phyloP scores from a whole-genome alignment of 768 basidiomycete genomes.

The Serendipita vermifera region DNA sequence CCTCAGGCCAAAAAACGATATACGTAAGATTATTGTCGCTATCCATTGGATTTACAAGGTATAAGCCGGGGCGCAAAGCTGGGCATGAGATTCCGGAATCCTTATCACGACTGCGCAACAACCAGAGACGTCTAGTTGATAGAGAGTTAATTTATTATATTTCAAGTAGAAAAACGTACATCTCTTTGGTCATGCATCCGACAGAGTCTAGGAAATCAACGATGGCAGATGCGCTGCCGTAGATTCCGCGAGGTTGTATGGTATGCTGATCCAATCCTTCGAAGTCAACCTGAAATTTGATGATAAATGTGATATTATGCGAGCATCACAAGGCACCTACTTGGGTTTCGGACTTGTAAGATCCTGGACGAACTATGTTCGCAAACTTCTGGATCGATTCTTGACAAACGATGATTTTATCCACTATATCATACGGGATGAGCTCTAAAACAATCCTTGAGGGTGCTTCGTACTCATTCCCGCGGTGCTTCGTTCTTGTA shows the following conservation, averaged over 20 bases:
- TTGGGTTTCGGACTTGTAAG: constrained; percentile 41
- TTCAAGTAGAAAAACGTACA: constrained; percentile 24
- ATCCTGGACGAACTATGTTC: constrained; percentile 36
- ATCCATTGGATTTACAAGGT: constrained; percentile 25
- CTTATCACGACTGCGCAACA: constrained; percentile 17
- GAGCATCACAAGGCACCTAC: neutral
- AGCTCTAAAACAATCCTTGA: neutral
- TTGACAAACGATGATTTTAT: constrained; percentile 50
- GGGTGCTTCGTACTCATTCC: constrained; percentile 33
- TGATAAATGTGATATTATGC: neutral
- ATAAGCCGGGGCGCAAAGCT: constrained; percentile 38
- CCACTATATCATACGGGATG: constrained; percentile 16
- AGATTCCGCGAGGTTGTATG: constrained; percentile 42
- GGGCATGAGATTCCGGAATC: constrained; percentile 17
- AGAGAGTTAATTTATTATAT: neutral
- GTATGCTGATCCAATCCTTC: constrained; percentile 32
- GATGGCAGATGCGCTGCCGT: constrained; percentile 42
- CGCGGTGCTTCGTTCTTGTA: constrained; percentile 37
- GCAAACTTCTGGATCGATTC: constrained; percentile 36
- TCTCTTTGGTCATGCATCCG: constrained; percentile 26
- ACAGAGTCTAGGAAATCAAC: constrained; percentile 31
- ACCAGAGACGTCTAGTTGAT: constrained; percentile 16
- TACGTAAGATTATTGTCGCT: constrained; percentile 25
- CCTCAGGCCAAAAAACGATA: constrained; percentile 50
- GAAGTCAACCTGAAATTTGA: constrained; percentile 34